Conservation (phyloP, 1,139 yeast genomes). For the Protomyces lactucae-debilis region DNA sequence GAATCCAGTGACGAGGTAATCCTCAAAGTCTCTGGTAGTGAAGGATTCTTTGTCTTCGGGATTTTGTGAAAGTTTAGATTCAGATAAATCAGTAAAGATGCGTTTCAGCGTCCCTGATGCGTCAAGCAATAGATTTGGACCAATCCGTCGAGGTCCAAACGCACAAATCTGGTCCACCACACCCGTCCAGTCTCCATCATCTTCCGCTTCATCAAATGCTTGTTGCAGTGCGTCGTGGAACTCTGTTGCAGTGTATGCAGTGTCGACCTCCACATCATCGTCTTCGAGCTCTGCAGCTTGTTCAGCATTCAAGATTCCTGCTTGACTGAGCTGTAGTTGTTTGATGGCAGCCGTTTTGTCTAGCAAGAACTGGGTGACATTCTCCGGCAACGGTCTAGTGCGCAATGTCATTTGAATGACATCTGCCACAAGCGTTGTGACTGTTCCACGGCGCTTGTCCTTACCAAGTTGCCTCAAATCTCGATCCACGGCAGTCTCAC, state of each 20-base stretch:
- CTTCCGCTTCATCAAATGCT: neutral
- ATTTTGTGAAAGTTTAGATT: slow-evolving; percentile 29
- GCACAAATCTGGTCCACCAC: slow-evolving; percentile 48
- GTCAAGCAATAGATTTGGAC: slow-evolving; percentile 72
- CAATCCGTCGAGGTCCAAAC: slow-evolving; percentile 74
- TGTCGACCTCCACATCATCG: slow-evolving; percentile 4
- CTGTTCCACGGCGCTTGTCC: slow-evolving; percentile 46
- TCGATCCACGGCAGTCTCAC: slow-evolving; percentile 71
- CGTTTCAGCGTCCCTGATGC: slow-evolving; percentile 44
- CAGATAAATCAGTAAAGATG: slow-evolving; percentile 31
- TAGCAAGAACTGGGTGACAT: slow-evolving; percentile 50
- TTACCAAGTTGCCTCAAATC: slow-evolving; percentile 33
- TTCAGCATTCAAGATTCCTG: slow-evolving; percentile 28
- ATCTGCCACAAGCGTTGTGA: slow-evolving; percentile 35
- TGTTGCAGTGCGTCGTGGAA: neutral
- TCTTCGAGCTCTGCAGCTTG: slow-evolving; percentile 21
- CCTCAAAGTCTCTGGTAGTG: slow-evolving; percentile 45
- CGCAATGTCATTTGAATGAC: slow-evolving; percentile 46
- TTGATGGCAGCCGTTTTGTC: slow-evolving; percentile 47
- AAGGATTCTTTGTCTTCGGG: slow-evolving; percentile 7
- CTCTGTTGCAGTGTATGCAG: neutral
- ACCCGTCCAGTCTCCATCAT: slow-evolving; percentile 33
- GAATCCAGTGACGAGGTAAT: slow-evolving; percentile 73
- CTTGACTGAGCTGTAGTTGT: slow-evolving; percentile 33
- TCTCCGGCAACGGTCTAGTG: slow-evolving; percentile 55